Base-by-base conservation (phyloP, 164 flowering plant genomes). In the Macadamia integrifolia region DNA sequence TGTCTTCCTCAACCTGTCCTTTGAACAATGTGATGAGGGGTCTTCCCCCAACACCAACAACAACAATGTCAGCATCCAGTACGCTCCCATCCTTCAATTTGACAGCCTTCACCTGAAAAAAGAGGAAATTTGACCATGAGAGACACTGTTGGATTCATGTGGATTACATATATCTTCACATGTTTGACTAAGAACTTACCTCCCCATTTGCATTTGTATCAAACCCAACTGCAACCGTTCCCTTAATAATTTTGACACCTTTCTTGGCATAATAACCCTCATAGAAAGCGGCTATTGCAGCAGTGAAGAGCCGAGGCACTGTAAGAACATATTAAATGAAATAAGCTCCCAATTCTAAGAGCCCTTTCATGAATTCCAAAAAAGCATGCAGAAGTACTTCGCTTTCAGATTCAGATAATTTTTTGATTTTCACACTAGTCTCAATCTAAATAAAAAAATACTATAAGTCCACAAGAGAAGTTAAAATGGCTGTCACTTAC, bases 301-400 rank as follows among this genome's bases (percentile, higher is more conserved):
- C 72, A 63, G 98, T 92, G 72, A 92, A 95, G 53, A 95, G 96
- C 8, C 98, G 83, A 61, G 99, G 99, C 98, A 92, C 99, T 95
- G 84, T 76, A 85, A 74, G 35, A 64, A 35, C 5, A 35, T 35
- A 23, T 35, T 35, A 35, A 35, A 35, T 35, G 40, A 5, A 35
- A 35, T 35, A 35, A 35, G 40, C 5, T 5, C 3, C 5, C 40
- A 35, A 35, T 35, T 35, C 40, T 35, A 35, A 23, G 23, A 23
- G 23, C 23, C 23, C 23, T 23, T 23, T 23, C 23, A 23, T 23
- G 23, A 0, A 23, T 23, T 23, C 23, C 23, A 23, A 23, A 35
- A 35, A 35, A 35, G 40, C 3, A 35, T 35, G 5, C 40, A 35
- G 40, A 35, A 35, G 40, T 35, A 23, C 40, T 35, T 35, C 40